phyloP scores from a whole-genome alignment of 805 yeast species.

The Saccharomycopsis malanga region DNA sequence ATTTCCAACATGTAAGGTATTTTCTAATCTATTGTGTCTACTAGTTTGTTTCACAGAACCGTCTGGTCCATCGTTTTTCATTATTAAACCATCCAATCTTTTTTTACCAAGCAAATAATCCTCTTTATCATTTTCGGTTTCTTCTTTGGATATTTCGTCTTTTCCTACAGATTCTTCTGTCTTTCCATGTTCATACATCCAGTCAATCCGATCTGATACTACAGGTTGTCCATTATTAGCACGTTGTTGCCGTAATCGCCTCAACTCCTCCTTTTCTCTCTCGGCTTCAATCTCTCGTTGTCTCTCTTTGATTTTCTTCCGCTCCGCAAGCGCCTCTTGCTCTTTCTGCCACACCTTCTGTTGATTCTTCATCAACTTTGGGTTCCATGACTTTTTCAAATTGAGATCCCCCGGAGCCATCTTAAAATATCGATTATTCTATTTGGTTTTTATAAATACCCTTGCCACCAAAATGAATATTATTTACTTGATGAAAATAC shows the following conservation, averaged over 20 bases:
- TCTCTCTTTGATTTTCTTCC: slow-evolving; percentile 53
- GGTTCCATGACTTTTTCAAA: slow-evolving; percentile 94
- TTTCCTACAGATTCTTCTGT: slow-evolving; percentile 21
- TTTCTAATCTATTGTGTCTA: slow-evolving; percentile 23
- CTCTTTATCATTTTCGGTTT: slow-evolving; percentile 28
- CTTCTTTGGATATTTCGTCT: not conserved
- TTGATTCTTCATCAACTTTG: slow-evolving; percentile 77
- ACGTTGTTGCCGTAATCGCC: slow-evolving; percentile 34
- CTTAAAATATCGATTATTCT: not conserved
- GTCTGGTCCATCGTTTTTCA: slow-evolving; percentile 23
- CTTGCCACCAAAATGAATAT: not conserved
- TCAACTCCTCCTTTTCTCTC: slow-evolving; percentile 50
- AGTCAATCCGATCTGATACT: slow-evolving; percentile 46
- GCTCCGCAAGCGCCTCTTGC: slow-evolving; percentile 67
- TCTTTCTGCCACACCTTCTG: slow-evolving; percentile 80
- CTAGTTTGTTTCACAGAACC: not conserved
- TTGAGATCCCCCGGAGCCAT: slow-evolving; percentile 76
- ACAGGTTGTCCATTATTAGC: slow-evolving; percentile 30
- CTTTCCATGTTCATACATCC: slow-evolving; percentile 75
- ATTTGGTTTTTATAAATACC: not conserved
- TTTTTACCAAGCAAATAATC: slow-evolving; percentile 49
- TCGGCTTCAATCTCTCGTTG: slow-evolving; percentile 59
- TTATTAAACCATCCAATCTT: slow-evolving; percentile 35
- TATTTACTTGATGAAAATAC: not conserved
- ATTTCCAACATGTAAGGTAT: slow-evolving; percentile 26